phyloP scores from a whole-genome alignment of 1,284 basidiomycete species.

The Lignosus rhinocerotis region DNA sequence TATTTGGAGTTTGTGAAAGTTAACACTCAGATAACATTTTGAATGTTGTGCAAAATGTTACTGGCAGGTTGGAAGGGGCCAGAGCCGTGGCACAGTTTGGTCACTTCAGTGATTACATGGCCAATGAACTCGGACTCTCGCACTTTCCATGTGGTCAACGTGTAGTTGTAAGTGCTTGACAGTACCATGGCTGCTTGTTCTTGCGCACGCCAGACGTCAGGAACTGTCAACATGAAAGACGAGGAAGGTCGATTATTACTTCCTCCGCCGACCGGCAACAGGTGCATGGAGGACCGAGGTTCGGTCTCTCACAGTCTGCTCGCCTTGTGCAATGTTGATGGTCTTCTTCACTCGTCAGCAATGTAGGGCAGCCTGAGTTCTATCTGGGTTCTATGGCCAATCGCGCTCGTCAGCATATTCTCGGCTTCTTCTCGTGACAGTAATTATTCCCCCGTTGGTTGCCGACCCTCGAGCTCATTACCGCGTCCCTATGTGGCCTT shows the following conservation, averaged over 20 bases:
- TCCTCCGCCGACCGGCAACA: neutral
- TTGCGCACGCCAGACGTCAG: neutral
- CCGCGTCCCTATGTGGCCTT: neutral
- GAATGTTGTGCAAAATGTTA: too few relatives aligned
- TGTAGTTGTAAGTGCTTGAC: too few relatives aligned
- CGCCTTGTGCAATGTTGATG: neutral
- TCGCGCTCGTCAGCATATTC: too few relatives aligned
- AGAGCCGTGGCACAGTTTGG: too few relatives aligned
- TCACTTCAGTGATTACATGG: too few relatives aligned
- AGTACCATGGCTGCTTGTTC: too few relatives aligned
- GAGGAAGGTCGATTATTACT: neutral
- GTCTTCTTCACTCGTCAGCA: neutral
- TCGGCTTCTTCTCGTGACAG: neutral
- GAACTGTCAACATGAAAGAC: neutral
- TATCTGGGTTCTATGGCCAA: neutral
- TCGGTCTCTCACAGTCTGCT: neutral
- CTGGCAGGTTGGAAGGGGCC: too few relatives aligned
- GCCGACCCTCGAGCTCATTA: neutral
- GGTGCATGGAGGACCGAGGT: neutral
- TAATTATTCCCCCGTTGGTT: neutral
- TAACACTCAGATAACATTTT: too few relatives aligned
- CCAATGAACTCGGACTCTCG: too few relatives aligned
- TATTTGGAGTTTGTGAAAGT: too few relatives aligned
- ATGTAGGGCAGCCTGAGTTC: neutral
- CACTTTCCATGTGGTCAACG: too few relatives aligned